phyloP scores from a whole-genome alignment of 306 rosid genomes.

The Crataegus laevigata region DNA sequence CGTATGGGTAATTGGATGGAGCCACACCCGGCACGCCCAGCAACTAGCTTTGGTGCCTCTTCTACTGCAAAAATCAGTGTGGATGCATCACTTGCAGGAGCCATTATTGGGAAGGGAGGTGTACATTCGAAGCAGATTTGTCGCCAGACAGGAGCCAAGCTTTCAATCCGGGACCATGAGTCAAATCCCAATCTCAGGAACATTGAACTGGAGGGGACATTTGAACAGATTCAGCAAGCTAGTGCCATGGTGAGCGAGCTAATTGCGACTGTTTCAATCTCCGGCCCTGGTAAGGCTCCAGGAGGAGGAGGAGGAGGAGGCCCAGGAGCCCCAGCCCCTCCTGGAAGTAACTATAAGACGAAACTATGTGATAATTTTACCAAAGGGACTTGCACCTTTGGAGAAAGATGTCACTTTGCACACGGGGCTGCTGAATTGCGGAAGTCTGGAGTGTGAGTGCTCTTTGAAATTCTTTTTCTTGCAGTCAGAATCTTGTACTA shows the following conservation, averaged over 20 bases:
- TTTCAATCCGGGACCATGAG: slow-evolving; percentile 82
- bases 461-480: background rate
- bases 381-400: slow-evolving; percentile 89
- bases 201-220: slow-evolving; percentile 91
- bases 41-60: slow-evolving; percentile 74
- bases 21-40: slow-evolving; percentile 50
- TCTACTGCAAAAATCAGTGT: slow-evolving; percentile 95
- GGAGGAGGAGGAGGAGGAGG: slow-evolving; percentile 20
- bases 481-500: slow-evolving; percentile 14
- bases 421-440: slow-evolving; percentile 86
- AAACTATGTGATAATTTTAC: slow-evolving; percentile 85
- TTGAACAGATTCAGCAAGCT: slow-evolving; percentile 88
- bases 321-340: slow-evolving; percentile 24
- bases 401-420: slow-evolving; percentile 95
- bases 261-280: slow-evolving; percentile 44
- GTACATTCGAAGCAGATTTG: slow-evolving; percentile 93
- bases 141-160: slow-evolving; percentile 95
- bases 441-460: slow-evolving; percentile 39
- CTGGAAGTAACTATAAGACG: slow-evolving; percentile 74
- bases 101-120: slow-evolving; percentile 96
- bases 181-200: slow-evolving; percentile 69
- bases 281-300: slow-evolving; percentile 46
- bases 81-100: slow-evolving; percentile 92
- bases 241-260: slow-evolving; percentile 79
- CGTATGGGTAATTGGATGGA: slow-evolving; percentile 57